phyloP scores from a whole-genome alignment of 139 green algal species.

The Haematococcus sp. region DNA sequence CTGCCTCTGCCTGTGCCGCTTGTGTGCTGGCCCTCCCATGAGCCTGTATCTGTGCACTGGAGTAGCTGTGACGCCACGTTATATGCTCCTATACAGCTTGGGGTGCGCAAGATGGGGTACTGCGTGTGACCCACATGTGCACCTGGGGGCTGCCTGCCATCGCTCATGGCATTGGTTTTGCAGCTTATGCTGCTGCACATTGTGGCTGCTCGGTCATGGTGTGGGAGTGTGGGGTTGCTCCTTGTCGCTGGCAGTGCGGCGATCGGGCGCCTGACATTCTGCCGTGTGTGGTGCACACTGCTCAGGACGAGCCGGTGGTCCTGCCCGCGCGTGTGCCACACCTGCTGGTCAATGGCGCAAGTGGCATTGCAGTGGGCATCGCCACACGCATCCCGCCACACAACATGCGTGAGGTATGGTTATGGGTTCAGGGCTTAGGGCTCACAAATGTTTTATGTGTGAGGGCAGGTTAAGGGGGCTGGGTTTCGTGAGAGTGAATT shows the following conservation, averaged over 20 bases:
- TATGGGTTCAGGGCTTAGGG: conserved; percentile 77
- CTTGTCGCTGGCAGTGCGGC: too few species aligned
- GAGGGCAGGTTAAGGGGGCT: neutral
- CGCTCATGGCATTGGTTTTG: neutral
- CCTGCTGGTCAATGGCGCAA: conserved; percentile 92
- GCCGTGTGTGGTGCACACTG: too few species aligned
- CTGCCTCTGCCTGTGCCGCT: neutral
- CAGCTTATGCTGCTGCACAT: neutral
- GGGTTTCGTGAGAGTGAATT: neutral
- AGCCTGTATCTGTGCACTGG: neutral
- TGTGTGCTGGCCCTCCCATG: neutral
- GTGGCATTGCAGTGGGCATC: conserved; percentile 95
- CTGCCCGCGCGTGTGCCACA: conserved; percentile 74
- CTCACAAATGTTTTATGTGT: too few species aligned
- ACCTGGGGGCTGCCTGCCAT: too few species aligned
- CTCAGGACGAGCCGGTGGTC: conserved; percentile 83
- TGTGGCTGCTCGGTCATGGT: too few species aligned
- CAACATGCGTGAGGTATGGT: conserved; percentile 95
- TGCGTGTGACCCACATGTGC: too few species aligned
- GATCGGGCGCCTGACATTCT: too few species aligned
- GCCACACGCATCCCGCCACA: conserved; percentile 95
- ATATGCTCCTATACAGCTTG: neutral
- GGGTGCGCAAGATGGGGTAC: too few species aligned
- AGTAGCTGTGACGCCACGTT: too few species aligned
- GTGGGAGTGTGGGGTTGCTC: too few species aligned